These are phyloP conservation scores for Amanita pallidorosea DNA, from an alignment of 768 basidiomycete species.

Conservation along the genomic window DNA sequence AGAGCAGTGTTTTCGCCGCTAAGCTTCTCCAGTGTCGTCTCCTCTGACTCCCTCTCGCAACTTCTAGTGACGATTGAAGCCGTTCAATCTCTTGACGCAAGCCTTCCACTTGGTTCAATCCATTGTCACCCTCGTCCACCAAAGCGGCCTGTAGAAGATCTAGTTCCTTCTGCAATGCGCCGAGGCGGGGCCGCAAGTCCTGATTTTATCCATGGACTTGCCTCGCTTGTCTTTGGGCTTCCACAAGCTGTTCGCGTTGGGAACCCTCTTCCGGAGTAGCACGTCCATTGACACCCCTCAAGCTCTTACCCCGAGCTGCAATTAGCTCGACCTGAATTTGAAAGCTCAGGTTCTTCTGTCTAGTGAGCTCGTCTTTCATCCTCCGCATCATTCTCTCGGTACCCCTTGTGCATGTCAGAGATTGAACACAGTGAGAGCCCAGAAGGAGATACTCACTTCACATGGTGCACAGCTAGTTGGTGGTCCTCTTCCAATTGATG, in stretches of 20 bases:
- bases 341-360: conserved; percentile 76
- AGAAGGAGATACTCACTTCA: conserved; percentile 63
- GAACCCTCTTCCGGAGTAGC: conserved; percentile 73
- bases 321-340: conserved; percentile 82
- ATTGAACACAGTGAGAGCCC: not conserved
- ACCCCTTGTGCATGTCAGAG: conserved; percentile 40
- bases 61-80: conserved; percentile 58
- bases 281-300: conserved; percentile 59
- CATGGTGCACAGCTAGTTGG: conserved; percentile 92
- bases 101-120: conserved; percentile 65
- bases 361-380: conserved; percentile 91
- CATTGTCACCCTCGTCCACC: conserved; percentile 65
- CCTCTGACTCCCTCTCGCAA: conserved; percentile 72
- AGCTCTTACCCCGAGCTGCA: conserved; percentile 45
- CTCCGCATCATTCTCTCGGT: conserved; percentile 97
- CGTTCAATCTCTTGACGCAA: conserved; percentile 73
- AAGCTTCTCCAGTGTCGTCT: conserved; percentile 72
- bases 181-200: conserved; percentile 64
- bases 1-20: conserved; percentile 72
- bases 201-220: conserved; percentile 65
- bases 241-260: conserved; percentile 61
- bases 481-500: conserved; percentile 93
- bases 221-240: conserved; percentile 68
- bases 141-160: conserved; percentile 60
- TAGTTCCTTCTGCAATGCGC: conserved; percentile 66